These are phyloP conservation scores for Monosporascus sp. DNA, from an alignment of 2,329 filamentous ascomycete genomes.

Conservation along the genomic window DNA sequence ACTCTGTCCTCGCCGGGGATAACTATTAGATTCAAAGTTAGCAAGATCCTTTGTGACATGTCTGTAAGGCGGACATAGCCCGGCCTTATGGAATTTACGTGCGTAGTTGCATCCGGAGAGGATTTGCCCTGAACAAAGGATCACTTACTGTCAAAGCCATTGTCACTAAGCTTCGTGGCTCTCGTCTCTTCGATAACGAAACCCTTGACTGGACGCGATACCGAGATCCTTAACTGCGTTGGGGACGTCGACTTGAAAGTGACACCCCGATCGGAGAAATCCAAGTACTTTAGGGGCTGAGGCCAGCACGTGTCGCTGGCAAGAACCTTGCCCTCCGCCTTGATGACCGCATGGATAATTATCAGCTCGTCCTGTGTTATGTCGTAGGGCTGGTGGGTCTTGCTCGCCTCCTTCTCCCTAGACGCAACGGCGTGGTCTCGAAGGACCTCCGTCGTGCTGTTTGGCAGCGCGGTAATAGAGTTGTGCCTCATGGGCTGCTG, in stretches of 20 bases:
- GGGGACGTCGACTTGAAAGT: conserved; percentile 21
- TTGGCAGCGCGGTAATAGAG: conserved; percentile 22
- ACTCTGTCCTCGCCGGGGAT: conserved; percentile 38
- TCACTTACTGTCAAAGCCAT: conserved; percentile 42
- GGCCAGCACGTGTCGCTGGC: conserved; percentile 53
- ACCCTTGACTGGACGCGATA: conserved; percentile 48
- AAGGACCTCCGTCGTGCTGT: conserved; percentile 34
- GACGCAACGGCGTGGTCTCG: conserved; percentile 25
- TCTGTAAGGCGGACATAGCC: too few species aligned
- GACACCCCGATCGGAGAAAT: conserved; percentile 40
- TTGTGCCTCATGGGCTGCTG: conserved; percentile 15
- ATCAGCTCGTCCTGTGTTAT: conserved; percentile 35
- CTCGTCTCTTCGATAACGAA: conserved; percentile 47
- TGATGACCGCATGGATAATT: conserved; percentile 41
- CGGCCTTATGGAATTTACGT: too few species aligned
- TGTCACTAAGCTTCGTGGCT: conserved; percentile 45
- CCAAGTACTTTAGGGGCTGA: conserved; percentile 56
- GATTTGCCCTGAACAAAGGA: neutral
- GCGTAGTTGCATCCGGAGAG: too few species aligned
- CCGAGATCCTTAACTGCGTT: conserved; percentile 23
- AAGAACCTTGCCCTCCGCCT: conserved; percentile 31
- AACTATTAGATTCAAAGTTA: conserved; percentile 21
- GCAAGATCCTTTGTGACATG: neutral
- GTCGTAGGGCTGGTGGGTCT: conserved; percentile 22
- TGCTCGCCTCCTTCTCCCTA: conserved; percentile 7